phyloP scores from a whole-genome alignment of 352 stramenopile species.

The Globisporangium apiculatum region DNA sequence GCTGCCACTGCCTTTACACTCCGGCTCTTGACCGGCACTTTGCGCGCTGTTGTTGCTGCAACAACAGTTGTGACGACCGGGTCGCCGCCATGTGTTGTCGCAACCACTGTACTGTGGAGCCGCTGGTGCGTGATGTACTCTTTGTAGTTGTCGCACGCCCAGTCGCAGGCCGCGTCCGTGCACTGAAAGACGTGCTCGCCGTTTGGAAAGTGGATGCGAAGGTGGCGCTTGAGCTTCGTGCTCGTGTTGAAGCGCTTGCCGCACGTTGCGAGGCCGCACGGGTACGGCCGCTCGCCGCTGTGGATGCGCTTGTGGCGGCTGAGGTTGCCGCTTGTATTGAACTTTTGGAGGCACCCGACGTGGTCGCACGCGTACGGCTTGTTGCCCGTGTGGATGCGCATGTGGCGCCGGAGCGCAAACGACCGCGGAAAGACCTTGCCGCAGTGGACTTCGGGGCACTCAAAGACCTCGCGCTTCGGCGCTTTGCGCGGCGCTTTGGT shows the following conservation, averaged over 20 bases:
- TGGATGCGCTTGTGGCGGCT: constrained; percentile 81
- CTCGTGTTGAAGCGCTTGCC: constrained; percentile 85
- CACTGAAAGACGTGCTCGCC: constrained; percentile 71
- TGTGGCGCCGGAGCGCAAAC: constrained; percentile 75
- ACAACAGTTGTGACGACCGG: constrained; percentile 23
- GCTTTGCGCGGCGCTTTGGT: too few species aligned
- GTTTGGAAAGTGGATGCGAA: constrained; percentile 83
- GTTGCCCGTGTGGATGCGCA: constrained; percentile 79
- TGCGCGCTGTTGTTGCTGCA: neutral
- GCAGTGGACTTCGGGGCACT: too few species aligned
- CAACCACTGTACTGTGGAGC: constrained; percentile 20
- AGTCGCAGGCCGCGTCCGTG: constrained; percentile 43
- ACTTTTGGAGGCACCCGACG: too few species aligned
- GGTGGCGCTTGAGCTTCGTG: constrained; percentile 86
- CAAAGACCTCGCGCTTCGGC: too few species aligned
- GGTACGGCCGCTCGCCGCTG: constrained; percentile 75
- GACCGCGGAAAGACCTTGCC: constrained; percentile 1
- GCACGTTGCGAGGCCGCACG: constrained; percentile 60
- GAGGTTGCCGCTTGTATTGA: too few species aligned
- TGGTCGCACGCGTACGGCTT: constrained; percentile 62
- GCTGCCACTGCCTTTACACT: too few species aligned
- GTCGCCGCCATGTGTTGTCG: constrained; percentile 40
- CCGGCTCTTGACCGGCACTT: too few species aligned
- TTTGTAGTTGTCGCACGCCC: constrained; percentile 81
- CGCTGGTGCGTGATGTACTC: constrained; percentile 74